A percentile compares a stretch with the other conserved stretches of the same genome.
Conservation (phyloP, 805 yeast genomes). For the Lipomyces starkeyi region DNA sequence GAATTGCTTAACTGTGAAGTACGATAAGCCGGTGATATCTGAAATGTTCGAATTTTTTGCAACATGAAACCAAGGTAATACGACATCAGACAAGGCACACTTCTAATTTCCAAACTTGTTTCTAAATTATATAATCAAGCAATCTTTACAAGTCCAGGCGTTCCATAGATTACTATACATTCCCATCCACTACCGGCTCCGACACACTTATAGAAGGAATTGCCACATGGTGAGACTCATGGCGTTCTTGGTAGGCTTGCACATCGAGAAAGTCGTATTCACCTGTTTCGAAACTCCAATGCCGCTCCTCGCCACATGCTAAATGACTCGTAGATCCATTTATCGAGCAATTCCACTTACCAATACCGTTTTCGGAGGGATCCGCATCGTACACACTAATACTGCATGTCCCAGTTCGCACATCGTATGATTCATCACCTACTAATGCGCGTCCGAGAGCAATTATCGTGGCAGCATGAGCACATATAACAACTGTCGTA, state of each 20-base stretch:
- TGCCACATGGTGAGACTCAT: background rate
- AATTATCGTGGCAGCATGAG: slow-evolving; percentile 94
- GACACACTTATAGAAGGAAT: background rate
- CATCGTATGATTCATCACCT: slow-evolving; percentile 57
- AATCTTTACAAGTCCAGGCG: background rate
- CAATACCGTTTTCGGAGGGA: slow-evolving; percentile 40
- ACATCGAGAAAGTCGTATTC: slow-evolving; percentile 35
- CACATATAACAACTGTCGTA: slow-evolving; percentile 70
- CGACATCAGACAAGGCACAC: too few relatives aligned
- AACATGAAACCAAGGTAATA: too few relatives aligned
- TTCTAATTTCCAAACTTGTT: background rate
- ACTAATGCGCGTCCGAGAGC: slow-evolving; percentile 81
- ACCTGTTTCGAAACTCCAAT: slow-evolving; percentile 71
- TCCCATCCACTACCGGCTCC: background rate
- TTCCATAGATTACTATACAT: background rate
- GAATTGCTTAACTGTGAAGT: too few relatives aligned
- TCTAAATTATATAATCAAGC: background rate
- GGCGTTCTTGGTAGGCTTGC: slow-evolving; percentile 24
- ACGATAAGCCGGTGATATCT: too few relatives aligned
- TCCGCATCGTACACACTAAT: slow-evolving; percentile 62
- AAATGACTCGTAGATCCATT: slow-evolving; percentile 80
- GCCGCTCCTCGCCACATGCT: slow-evolving; percentile 85
- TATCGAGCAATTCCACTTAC: slow-evolving; percentile 64
- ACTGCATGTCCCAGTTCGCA: slow-evolving; percentile 85
- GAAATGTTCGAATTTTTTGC: too few relatives aligned